A percentile compares a stretch with the other conserved stretches of the same genome.
Conservation (phyloP, 208 protist species). For the Wallacemonas rigidus region DNA sequence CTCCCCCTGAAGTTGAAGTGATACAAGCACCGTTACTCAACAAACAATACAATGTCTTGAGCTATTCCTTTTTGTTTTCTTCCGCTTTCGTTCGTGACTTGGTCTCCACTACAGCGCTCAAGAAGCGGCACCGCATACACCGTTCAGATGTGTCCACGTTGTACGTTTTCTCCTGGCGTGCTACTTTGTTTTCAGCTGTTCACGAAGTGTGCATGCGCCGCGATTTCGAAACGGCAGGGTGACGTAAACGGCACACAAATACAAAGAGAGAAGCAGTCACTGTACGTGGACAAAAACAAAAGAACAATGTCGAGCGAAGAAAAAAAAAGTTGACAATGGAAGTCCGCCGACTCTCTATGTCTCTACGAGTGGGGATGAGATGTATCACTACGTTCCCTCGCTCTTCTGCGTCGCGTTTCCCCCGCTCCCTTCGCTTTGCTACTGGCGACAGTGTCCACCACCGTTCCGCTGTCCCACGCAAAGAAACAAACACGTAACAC, state of each 20-base stretch:
- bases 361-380: slow-evolving; percentile 13
- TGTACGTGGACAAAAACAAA: slow-evolving; percentile 11
- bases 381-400: background rate
- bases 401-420: too few species aligned
- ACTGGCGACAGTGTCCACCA: too few species aligned
- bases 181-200: background rate
- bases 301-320: slow-evolving; percentile 7
- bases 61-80: too few species aligned
- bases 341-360: slow-evolving; percentile 2
- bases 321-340: slow-evolving; percentile 23
- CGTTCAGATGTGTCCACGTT: background rate
- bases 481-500: background rate
- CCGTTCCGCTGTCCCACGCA: background rate
- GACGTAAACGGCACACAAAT: background rate
- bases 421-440: too few species aligned
- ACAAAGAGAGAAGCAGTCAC: background rate
- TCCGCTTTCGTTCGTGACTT: too few species aligned
- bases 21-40: too few species aligned
- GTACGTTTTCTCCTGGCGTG: background rate
- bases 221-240: background rate
- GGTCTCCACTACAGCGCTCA: too few species aligned
- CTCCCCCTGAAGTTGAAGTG: too few species aligned
- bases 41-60: too few species aligned
- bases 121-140: background rate
- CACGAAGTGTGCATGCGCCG: background rate